Evolutionary conservation across 345 rosid genomes (phyloP).

Genomic region (Eucalyptus urophylla): DNA sequence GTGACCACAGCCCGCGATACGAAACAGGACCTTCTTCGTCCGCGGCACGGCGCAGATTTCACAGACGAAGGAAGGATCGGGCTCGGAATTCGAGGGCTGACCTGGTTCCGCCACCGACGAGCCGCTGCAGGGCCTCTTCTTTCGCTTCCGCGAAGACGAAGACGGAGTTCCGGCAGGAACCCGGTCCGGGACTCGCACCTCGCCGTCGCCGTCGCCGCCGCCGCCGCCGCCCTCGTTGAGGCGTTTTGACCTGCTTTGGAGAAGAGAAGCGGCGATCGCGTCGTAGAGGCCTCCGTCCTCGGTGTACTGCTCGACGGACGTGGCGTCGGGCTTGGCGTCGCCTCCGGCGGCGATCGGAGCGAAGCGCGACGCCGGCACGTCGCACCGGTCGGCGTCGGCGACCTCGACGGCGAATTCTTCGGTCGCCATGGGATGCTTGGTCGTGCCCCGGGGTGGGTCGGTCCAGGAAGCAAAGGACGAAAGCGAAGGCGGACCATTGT

Average conservation of each 20-base stretch:
- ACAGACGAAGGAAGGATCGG: slow-evolving; percentile 13
- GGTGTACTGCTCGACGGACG: background rate
- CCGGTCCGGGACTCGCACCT: background rate
- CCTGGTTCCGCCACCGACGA: background rate
- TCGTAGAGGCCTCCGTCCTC: background rate
- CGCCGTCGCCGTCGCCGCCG: background rate
- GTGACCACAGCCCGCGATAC: slow-evolving; percentile 35
- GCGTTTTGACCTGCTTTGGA: background rate
- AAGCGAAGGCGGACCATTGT: background rate
- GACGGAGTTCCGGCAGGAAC: background rate
- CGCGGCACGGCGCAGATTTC: slow-evolving; percentile 38
- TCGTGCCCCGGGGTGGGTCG: background rate
- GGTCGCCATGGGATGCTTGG: background rate
- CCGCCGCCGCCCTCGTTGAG: background rate
- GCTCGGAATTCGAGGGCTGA: background rate
- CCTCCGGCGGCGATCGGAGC: background rate
- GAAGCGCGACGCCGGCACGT: background rate
- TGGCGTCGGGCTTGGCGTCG: background rate
- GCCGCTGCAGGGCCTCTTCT: background rate
- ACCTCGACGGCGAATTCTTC: background rate
- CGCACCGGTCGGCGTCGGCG: background rate
- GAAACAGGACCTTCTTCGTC: slow-evolving; percentile 5
- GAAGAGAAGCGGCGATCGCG: background rate
- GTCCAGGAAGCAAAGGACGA: background rate
- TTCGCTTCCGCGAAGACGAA: background rate